Conservation (phyloP, 176 grass and related monocot genomes). For the Musa troglodytarum region DNA sequence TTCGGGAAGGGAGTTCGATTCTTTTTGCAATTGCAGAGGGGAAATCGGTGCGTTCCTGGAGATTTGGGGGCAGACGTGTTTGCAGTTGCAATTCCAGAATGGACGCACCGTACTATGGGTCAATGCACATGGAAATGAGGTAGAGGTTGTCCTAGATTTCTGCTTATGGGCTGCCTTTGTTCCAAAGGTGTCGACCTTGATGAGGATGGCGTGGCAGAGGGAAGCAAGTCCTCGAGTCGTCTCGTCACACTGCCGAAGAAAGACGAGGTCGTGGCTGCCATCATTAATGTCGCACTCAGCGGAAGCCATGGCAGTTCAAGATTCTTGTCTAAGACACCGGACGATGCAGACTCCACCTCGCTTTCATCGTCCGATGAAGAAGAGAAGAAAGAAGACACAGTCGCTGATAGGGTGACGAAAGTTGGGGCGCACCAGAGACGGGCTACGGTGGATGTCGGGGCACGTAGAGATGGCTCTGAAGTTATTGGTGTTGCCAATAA, state of each 20-base stretch:
- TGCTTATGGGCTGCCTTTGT: constrained; percentile 23
- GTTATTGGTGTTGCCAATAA: neutral
- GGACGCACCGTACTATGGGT: neutral
- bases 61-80: neutral
- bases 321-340: neutral
- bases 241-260: constrained; percentile 2
- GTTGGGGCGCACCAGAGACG: constrained; percentile 32
- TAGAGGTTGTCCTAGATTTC: neutral
- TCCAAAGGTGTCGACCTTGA: neutral
- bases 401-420: constrained; percentile 15
- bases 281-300: neutral
- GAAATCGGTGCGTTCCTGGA: neutral
- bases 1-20: neutral
- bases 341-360: constrained; percentile 15
- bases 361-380: neutral
- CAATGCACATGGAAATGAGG: neutral
- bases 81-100: neutral
- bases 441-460: constrained; percentile 18
- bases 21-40: neutral
- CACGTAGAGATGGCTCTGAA: neutral
- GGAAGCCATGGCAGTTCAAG: neutral
- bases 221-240: constrained; percentile 5
- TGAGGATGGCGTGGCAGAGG: neutral
- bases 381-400: constrained; percentile 10
- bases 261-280: constrained; percentile 1